Evolutionary conservation across 2,329 filamentous ascomycete genomes (phyloP), one percentile per base, ranked within the genome.

Genomic region (Xylaria multiplex): DNA sequence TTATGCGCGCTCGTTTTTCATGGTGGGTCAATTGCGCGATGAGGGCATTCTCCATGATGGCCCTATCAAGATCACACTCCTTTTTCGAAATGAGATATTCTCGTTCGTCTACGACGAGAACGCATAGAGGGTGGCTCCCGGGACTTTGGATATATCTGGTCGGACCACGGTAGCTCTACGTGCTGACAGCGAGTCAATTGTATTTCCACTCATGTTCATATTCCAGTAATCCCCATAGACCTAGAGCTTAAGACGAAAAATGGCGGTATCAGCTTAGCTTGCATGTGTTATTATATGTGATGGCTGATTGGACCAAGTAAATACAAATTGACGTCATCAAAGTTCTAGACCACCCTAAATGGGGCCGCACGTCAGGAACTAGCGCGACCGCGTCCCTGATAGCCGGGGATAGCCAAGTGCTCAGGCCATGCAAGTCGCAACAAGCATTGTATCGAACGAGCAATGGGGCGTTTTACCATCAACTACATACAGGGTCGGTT

Each of bases 261-360:
- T 19, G 19, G 19, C 19, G 19, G 19, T 19, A 19, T 19, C 19
- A 27, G 27, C 27, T 27, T 27, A 27, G 27, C 19, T 19, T 19
- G 32, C 9, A 37, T 37, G 35, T 37, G 6, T 40, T 40, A 40
- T 40, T 40, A 40, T 40, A 14, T 1, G 37, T 14, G 37, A 40
- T 14, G 3, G 37, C 37, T 40, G 5, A 40, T 40, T 40, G 37
- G 37, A 40, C 13, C 11, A 6, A 14, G 32, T 35, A 16, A 24
- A 2, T 2, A n/a, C 14, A 40, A 4, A n/a, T 8, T 22, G 62
- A 64, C 56, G 62, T 64, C 62, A 64, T 55, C 9, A 2, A n/a
- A 42, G 43, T 22, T 64, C 62, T 55, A 55, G 62, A 49, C 55
- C 32, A 32, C 16, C 27, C 53, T 40, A 46, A 54, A 37, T 64